Base-by-base conservation (phyloP, 108 stramenopile genomes). In the Nitzschia sp. region DNA sequence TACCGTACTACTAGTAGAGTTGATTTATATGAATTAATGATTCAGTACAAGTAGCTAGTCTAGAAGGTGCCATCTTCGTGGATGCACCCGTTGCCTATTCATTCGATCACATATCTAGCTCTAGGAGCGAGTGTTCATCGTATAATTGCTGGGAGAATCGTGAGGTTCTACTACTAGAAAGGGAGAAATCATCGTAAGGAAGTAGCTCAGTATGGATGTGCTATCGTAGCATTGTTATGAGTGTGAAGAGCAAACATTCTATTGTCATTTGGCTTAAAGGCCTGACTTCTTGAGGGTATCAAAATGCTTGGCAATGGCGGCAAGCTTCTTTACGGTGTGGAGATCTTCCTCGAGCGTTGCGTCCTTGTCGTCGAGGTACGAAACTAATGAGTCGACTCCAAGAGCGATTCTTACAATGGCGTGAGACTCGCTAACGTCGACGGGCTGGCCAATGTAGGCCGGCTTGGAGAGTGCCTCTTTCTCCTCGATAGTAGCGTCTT, bases 371-470 rank as follows among this genome's bases (percentile, higher is more conserved):
- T 85, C 51, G 23, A 85, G 66, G 63, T 85, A 88, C 0, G 67
- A 72, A 27, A 75, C 32, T 49, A 89, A 58, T 2, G 85, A 85
- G 17, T 89, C 85, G 31, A 76, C 76, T 9, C 88, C 88, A 17
- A 89, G 65, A 28, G 85, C 85, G 56, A 89, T 89, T 59, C 88
- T 49, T 19, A 89, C 64, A 70, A 89, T 84, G 32, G 85, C 84
- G 69, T 82, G 80, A 21, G 79, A 68, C 18, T 89, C 83, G 19
- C 70, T 72, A 11, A 89, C 88, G 53, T 85, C 82, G 3, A 89
- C 88, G 4, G 88, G 88, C 62, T 89, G 88, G n/a, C 88, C 88
- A 70, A 85, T 78, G 58, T 77, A 83, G n/a, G 72, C 59, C 42
- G 70, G 46, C 25, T 53, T 72, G 0, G 79, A 71, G 6, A 89